Conservation (phyloP, 257 asterid genomes). For the Mentha longifolia region DNA sequence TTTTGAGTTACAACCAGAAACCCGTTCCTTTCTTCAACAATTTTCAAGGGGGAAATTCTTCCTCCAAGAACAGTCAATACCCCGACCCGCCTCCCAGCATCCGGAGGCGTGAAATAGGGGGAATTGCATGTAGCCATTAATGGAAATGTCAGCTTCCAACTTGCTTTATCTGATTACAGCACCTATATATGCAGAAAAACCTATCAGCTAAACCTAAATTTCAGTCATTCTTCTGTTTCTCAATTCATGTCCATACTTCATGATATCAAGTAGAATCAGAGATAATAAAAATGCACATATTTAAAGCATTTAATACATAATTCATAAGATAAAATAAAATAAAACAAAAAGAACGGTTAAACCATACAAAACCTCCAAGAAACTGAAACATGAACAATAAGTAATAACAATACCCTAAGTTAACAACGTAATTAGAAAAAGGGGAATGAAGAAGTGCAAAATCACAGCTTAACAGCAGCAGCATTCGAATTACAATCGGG, state of each 20-base stretch:
- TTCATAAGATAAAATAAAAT: neutral
- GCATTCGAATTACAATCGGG: conserved; percentile 11
- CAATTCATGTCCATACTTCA: conserved; percentile 27
- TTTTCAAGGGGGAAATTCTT: conserved; percentile 56
- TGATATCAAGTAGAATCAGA: neutral
- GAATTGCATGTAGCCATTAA: conserved; percentile 71
- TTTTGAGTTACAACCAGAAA: conserved; percentile 38
- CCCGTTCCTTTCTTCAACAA: conserved; percentile 57
- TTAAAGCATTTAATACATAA: neutral
- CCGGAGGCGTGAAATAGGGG: conserved; percentile 61
- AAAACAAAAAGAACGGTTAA: neutral
- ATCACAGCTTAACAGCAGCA: neutral
- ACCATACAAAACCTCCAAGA: neutral
- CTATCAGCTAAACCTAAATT: conserved; percentile 24
- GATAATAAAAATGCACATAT: conserved; percentile 9
- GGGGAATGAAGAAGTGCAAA: neutral
- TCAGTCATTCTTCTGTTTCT: conserved; percentile 5
- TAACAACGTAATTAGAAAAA: neutral
- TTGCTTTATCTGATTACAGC: conserved; percentile 18
- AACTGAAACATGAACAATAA: conserved; percentile 15
- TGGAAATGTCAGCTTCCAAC: conserved; percentile 28
- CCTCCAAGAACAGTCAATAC: conserved; percentile 59
- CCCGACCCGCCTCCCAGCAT: conserved; percentile 55
- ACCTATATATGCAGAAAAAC: conserved; percentile 29
- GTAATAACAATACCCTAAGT: conserved; percentile 7